Conservation (phyloP, 306 rosid genomes). For the Phaseolus lunatus region DNA sequence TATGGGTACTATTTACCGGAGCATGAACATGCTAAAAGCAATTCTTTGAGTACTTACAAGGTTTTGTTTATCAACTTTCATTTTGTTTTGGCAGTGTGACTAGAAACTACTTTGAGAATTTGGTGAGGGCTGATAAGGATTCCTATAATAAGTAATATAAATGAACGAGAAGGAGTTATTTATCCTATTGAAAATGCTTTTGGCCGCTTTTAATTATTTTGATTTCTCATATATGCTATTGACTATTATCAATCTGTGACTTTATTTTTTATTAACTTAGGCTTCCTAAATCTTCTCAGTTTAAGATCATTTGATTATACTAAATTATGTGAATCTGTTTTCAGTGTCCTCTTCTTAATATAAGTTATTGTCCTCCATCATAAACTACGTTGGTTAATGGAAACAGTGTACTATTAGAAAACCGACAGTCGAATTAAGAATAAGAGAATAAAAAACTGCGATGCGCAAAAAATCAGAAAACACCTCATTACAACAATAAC, state of each 20-base stretch:
- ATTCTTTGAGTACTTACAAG: too few relatives aligned
- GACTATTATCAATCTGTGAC: slow-evolving; percentile 20
- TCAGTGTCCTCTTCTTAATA: slow-evolving; percentile 92
- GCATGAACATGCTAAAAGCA: too few relatives aligned
- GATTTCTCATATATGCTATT: slow-evolving; percentile 15
- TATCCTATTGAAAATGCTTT: slow-evolving; percentile 24
- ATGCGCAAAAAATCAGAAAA: slow-evolving; percentile 16
- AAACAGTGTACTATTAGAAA: slow-evolving; percentile 45
- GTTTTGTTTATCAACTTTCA: too few relatives aligned
- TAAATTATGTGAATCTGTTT: slow-evolving; percentile 49
- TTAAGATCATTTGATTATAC: slow-evolving; percentile 28
- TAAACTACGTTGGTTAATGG: slow-evolving; percentile 63
- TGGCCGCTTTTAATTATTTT: slow-evolving; percentile 4
- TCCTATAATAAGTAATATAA: slow-evolving; percentile 4
- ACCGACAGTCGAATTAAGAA: background rate
- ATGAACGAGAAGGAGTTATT: slow-evolving; percentile 3
- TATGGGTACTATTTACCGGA: too few relatives aligned
- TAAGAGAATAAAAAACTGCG: too few relatives aligned
- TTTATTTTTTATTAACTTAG: slow-evolving; percentile 10
- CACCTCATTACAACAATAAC: slow-evolving; percentile 26
- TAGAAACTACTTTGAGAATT: too few relatives aligned
- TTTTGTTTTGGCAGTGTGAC: too few relatives aligned
- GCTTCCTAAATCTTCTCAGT: slow-evolving; percentile 31
- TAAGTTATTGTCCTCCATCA: slow-evolving; percentile 88
- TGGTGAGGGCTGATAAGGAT: slow-evolving; percentile 7